Percentiles rank a stretch among this genome's conserved stretches.
Evolutionary conservation across 257 asterid species (phyloP).

Genomic region (Echites panduratus): DNA sequence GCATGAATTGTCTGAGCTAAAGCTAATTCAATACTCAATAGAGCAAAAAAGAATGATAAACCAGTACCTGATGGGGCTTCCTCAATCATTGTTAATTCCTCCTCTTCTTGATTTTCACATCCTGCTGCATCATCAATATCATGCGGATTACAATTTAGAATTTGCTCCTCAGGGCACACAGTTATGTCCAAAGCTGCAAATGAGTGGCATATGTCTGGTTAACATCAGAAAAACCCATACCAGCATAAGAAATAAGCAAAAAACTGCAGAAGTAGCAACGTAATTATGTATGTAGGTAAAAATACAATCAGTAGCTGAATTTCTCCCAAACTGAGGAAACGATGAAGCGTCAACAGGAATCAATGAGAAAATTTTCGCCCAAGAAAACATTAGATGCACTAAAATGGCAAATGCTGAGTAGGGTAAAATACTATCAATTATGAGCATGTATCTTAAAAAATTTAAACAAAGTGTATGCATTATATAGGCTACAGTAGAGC

Average conservation of each 20-base stretch:
- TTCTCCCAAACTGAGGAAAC: not conserved
- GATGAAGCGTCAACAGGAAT: not conserved
- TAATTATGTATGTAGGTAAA: not conserved
- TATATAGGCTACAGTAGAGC: too few relatives aligned
- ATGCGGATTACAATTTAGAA: slow-evolving; percentile 49
- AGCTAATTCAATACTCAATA: not conserved
- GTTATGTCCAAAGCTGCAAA: slow-evolving; percentile 95
- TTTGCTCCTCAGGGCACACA: slow-evolving; percentile 72
- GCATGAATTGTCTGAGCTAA: not conserved
- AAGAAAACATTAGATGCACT: not conserved
- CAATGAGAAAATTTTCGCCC: not conserved
- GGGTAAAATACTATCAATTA: not conserved
- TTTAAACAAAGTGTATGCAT: too few relatives aligned
- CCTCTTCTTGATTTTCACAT: slow-evolving; percentile 63
- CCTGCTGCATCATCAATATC: slow-evolving; percentile 55
- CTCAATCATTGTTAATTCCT: slow-evolving; percentile 62
- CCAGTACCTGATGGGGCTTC: slow-evolving; percentile 63
- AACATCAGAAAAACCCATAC: slow-evolving; percentile 43
- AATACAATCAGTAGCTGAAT: not conserved
- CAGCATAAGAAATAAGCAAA: slow-evolving; percentile 14
- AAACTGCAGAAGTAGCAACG: not conserved
- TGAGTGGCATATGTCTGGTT: slow-evolving; percentile 87
- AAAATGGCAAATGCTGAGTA: not conserved
- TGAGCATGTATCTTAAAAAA: too few relatives aligned
- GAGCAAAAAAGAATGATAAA: not conserved